These are phyloP conservation scores for Salix suchowensis DNA, from an alignment of 345 rosid species.

Conservation along the genomic window DNA sequence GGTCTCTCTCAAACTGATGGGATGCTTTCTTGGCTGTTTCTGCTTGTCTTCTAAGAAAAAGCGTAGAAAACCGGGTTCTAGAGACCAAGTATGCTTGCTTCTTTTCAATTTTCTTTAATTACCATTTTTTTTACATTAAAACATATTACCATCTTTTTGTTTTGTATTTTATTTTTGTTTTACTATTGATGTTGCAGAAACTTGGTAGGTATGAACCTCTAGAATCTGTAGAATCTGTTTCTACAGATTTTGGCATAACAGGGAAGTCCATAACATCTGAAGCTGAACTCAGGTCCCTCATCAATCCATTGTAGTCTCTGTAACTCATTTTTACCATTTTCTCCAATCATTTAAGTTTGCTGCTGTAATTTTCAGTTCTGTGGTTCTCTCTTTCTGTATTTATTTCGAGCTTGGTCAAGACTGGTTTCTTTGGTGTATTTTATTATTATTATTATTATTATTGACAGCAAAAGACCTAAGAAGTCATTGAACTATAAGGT, in stretches of 20 bases:
- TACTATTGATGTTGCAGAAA: conserved; percentile 4
- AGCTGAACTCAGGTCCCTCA: conserved; percentile 46
- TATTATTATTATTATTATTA: no score
- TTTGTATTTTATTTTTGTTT: neutral
- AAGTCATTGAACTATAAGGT: conserved; percentile 20
- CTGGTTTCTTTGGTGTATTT: neutral
- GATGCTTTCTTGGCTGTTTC: conserved; percentile 32
- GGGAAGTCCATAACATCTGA: conserved; percentile 24
- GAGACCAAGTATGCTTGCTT: conserved; percentile 17
- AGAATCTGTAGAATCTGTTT: conserved; percentile 44
- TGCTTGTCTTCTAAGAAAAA: conserved; percentile 26
- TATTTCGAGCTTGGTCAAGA: neutral
- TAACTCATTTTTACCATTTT: neutral
- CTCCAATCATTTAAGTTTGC: neutral
- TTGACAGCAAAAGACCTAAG: conserved; percentile 13
- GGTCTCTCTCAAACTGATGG: conserved; percentile 10
- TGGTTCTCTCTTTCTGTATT: neutral
- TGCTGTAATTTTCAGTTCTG: neutral
- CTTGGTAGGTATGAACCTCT: conserved; percentile 32
- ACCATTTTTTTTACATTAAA: neutral
- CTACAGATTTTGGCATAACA: conserved; percentile 21
- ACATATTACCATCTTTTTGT: neutral
- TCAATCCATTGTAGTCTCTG: no score
- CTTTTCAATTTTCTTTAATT: neutral
- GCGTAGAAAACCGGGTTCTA: conserved; percentile 15